Conservation (phyloP, 2,329 filamentous ascomycete genomes). For the Penicillium olsonii region DNA sequence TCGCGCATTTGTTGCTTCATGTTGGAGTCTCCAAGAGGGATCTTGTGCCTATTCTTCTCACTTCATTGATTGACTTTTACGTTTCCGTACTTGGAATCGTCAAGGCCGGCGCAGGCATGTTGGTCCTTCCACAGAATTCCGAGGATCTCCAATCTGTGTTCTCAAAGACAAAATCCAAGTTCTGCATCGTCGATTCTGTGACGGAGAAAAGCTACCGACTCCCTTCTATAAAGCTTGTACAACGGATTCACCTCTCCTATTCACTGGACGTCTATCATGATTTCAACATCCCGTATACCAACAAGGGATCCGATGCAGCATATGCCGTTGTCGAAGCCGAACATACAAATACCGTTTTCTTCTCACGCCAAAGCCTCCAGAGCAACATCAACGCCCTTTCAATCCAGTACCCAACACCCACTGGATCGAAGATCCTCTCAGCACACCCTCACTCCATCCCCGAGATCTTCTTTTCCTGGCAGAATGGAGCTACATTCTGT, state of each 20-base stretch:
- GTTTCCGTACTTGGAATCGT: slow-evolving; percentile 71
- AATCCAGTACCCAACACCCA: slow-evolving; percentile 62
- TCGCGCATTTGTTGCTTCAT: slow-evolving; percentile 60
- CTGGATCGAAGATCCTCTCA: slow-evolving; percentile 66
- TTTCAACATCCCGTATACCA: slow-evolving; percentile 8
- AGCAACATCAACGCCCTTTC: slow-evolving; percentile 72
- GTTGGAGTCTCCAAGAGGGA: slow-evolving; percentile 54
- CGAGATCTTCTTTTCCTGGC: slow-evolving; percentile 86
- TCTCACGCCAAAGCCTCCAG: slow-evolving; percentile 74
- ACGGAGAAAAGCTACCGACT: neutral
- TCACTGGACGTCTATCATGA: slow-evolving; percentile 16
- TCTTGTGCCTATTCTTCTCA: slow-evolving; percentile 72
- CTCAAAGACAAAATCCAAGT: slow-evolving; percentile 55
- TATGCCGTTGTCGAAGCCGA: slow-evolving; percentile 81
- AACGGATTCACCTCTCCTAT: slow-evolving; percentile 15
- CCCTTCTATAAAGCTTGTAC: slow-evolving; percentile 10
- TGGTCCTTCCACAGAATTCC: slow-evolving; percentile 78
- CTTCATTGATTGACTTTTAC: slow-evolving; percentile 75
- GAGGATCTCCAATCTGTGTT: slow-evolving; percentile 62
- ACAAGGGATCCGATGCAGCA: slow-evolving; percentile 55
- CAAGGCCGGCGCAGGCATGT: slow-evolving; percentile 75
- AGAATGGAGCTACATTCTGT: slow-evolving; percentile 75
- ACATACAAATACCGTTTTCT: slow-evolving; percentile 65
- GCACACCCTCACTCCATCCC: slow-evolving; percentile 84
- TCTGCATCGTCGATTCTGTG: slow-evolving; percentile 44